Conservation (phyloP, 2,329 filamentous ascomycete species). For the Cladobotryum mycophilum region DNA sequence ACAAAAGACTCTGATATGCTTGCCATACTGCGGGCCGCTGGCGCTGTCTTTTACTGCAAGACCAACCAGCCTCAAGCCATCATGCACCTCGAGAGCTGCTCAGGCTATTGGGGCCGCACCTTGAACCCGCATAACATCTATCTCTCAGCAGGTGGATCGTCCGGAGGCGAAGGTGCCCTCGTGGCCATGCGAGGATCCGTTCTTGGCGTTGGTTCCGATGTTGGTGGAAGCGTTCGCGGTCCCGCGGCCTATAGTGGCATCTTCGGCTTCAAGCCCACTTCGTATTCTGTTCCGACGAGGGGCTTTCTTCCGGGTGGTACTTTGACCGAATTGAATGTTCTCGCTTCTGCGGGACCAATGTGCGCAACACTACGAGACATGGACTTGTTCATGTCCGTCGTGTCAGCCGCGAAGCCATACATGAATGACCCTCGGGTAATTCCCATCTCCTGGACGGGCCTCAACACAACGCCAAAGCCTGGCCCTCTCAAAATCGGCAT, state of each 20-base stretch:
- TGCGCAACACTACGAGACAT: slow-evolving; percentile 26
- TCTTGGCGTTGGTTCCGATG: slow-evolving; percentile 33
- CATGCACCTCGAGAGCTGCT: slow-evolving; percentile 49
- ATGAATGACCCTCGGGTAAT: slow-evolving; percentile 25
- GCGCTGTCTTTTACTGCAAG: slow-evolving; percentile 60
- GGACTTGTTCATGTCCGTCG: slow-evolving; percentile 26
- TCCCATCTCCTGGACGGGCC: slow-evolving; percentile 27
- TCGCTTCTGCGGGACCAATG: slow-evolving; percentile 30
- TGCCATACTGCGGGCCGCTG: slow-evolving; percentile 47
- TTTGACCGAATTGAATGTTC: slow-evolving; percentile 27
- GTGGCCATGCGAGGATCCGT: slow-evolving; percentile 32
- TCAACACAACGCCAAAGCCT: slow-evolving; percentile 6
- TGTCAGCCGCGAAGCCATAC: slow-evolving; percentile 21
- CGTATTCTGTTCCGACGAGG: slow-evolving; percentile 24
- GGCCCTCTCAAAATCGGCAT: slow-evolving; percentile 34
- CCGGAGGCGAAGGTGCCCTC: slow-evolving; percentile 46
- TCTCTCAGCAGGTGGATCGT: slow-evolving; percentile 55
- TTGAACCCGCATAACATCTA: slow-evolving; percentile 55
- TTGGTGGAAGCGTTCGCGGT: slow-evolving; percentile 29
- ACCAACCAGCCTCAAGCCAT: slow-evolving; percentile 59
- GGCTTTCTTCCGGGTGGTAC: slow-evolving; percentile 14
- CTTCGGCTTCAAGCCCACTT: slow-evolving; percentile 37
- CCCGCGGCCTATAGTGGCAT: slow-evolving; percentile 36
- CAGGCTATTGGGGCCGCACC: slow-evolving; percentile 48
- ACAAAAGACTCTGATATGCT: slow-evolving; percentile 50